Evolutionary conservation across 2,329 filamentous ascomycete species (phyloP), one percentile per base, ranked within the genome.

Genomic region (Chaetomium globosum): DNA sequence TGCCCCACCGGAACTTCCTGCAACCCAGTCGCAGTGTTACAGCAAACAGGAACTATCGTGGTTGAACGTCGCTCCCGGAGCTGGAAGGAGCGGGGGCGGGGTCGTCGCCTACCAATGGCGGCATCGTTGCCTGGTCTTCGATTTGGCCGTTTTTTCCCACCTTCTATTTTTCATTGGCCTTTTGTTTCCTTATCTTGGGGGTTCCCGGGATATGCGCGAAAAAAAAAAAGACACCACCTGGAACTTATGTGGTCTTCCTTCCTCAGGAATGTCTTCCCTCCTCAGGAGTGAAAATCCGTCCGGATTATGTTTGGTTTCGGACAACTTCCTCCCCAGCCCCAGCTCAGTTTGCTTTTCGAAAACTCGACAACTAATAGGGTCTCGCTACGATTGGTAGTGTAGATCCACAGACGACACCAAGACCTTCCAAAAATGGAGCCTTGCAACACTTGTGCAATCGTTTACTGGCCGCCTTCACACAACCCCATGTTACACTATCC

Each of bases 1-100:
- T 49, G 56, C 39, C 56, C 56, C 56, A 59, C 56, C 9, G 4
- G 56, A 46, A 31, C 39, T 59, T 59, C 56, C 21, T 59, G 56
- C 56, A 49, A 19, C n/a, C 9, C 26, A 49, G 43, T 57, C 21
- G 31, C 26, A 23, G 43, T 49, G 56, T 31, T 39, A 36, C 53
- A 23, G 19, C 31, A 28, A 53, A 48, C 46, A 21, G 19, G 46
- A 48, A 48, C 46, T 54, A 33, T 54, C 52, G 52, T 33, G 52
- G 30, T 54, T 21, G 16, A 31, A 33, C 28, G 52, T 26, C 13
- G 30, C 3, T 36, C 7, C 7, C 16, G 46, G n/a, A 10, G 19
- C 10, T 23, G 26, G 54, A 26, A 28, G 33, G 33, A 43, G 54
- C 54, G 54, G 54, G 54, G 46, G 46, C 46, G 46, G 46, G 46